Evolutionary conservation across 768 basidiomycete species (phyloP).

Genomic region (Suillus clintonianus): DNA sequence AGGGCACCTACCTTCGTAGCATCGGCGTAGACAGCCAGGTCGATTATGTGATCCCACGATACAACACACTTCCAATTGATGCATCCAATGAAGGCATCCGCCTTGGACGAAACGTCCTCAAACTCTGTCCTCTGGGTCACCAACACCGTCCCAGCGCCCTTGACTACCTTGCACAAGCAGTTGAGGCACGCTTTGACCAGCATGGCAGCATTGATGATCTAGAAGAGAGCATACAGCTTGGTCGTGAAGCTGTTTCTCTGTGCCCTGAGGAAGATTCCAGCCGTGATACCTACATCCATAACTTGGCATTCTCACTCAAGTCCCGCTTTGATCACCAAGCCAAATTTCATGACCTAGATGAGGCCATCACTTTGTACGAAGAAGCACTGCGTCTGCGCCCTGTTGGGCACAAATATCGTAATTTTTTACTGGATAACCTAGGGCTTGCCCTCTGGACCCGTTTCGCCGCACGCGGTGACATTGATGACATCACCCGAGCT

Average conservation of each 20-base stretch:
- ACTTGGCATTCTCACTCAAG: slow-evolving; percentile 12
- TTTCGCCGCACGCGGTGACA: slow-evolving; percentile 6
- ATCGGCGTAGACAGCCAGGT: neutral
- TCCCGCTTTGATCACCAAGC: slow-evolving; percentile 12
- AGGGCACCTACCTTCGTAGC: neutral
- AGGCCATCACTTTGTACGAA: neutral
- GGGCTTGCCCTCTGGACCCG: slow-evolving; percentile 18
- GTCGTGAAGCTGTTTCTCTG: slow-evolving; percentile 7
- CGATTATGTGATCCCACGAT: neutral
- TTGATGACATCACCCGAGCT: slow-evolving; percentile 16
- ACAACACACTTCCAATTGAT: neutral
- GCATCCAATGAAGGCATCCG: neutral
- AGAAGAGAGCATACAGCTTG: slow-evolving; percentile 7
- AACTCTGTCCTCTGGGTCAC: neutral
- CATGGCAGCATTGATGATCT: slow-evolving; percentile 5
- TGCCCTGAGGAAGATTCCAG: slow-evolving; percentile 9
- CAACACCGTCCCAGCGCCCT: neutral
- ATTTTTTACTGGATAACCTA: slow-evolving; percentile 15
- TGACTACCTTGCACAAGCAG: neutral
- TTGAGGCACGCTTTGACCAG: slow-evolving; percentile 3
- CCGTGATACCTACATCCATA: neutral
- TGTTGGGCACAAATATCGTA: neutral
- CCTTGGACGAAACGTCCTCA: neutral
- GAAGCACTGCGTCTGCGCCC: neutral
- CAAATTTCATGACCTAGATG: neutral